phyloP scores from a whole-genome alignment of 805 yeast species.

The Sporopachydermia quercuum region DNA sequence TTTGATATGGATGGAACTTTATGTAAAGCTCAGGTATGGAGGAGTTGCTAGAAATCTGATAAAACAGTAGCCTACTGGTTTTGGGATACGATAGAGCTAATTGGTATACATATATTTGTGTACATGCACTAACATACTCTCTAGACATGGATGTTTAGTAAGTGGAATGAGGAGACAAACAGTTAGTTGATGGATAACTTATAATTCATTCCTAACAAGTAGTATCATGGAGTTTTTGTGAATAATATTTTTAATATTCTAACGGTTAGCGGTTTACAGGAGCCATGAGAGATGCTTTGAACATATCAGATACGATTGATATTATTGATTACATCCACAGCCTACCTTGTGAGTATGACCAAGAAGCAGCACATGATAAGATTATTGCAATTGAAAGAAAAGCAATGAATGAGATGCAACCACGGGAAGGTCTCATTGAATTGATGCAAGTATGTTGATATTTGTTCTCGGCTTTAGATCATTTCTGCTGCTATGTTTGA shows the following conservation, averaged over 20 bases:
- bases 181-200: too few species aligned
- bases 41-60: too few species aligned
- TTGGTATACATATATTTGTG: too few species aligned
- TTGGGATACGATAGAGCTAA: too few species aligned
- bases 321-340: conserved; percentile 35
- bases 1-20: conserved; percentile 78
- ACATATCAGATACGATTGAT: conserved; percentile 31
- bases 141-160: conserved; percentile 21
- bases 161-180: too few species aligned
- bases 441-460: conserved; percentile 20
- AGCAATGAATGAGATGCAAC: conserved; percentile 46
- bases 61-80: too few species aligned
- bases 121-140: too few species aligned
- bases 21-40: conserved; percentile 39
- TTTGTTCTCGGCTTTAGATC: conserved; percentile 9
- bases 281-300: conserved; percentile 47
- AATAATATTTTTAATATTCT: too few species aligned
- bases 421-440: conserved; percentile 30
- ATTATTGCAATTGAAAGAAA: conserved; percentile 39
- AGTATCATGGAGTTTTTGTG: too few species aligned
- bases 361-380: conserved; percentile 28
- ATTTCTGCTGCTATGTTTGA: not conserved
- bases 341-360: conserved; percentile 24
- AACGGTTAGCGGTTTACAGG: too few species aligned
- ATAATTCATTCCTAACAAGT: too few species aligned